These are phyloP conservation scores for Xylariaceae sp. DNA, from an alignment of 2,329 filamentous ascomycete species.

Conservation along the genomic window DNA sequence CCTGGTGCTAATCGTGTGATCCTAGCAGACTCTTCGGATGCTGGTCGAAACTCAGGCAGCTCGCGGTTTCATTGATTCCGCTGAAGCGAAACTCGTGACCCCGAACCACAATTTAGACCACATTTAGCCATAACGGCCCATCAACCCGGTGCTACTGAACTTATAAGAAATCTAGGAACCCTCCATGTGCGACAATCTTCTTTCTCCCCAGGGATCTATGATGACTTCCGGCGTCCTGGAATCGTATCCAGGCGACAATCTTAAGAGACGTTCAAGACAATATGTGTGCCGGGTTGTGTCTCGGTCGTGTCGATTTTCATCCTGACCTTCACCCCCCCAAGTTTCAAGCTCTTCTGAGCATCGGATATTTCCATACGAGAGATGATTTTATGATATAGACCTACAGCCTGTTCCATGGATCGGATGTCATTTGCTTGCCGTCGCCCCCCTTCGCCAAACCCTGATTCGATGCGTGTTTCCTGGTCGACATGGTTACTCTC, in stretches of 20 bases:
- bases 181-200: background rate
- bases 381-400: constrained; percentile 36
- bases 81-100: background rate
- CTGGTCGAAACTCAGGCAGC: constrained; percentile 31
- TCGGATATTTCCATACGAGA: constrained; percentile 31
- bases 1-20: constrained; percentile 3
- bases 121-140: background rate
- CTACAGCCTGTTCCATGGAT: constrained; percentile 23
- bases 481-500: constrained; percentile 16
- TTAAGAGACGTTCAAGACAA: background rate
- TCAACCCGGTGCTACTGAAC: background rate
- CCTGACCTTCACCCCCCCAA: constrained; percentile 8
- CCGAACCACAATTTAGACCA: background rate
- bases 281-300: constrained; percentile 3
- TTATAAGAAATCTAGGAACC: background rate
- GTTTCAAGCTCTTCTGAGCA: constrained; percentile 25
- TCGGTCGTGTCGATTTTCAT: constrained; percentile 5
- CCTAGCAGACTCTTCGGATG: constrained; percentile 31
- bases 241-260: background rate
- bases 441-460: constrained; percentile 1
- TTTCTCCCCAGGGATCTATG: background rate
- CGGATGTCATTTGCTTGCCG: constrained; percentile 11
- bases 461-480: constrained; percentile 6
- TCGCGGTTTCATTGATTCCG: constrained; percentile 31
- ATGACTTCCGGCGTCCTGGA: background rate